phyloP scores from a whole-genome alignment of 2,329 filamentous ascomycete genomes.

The Apiospora aurea region DNA sequence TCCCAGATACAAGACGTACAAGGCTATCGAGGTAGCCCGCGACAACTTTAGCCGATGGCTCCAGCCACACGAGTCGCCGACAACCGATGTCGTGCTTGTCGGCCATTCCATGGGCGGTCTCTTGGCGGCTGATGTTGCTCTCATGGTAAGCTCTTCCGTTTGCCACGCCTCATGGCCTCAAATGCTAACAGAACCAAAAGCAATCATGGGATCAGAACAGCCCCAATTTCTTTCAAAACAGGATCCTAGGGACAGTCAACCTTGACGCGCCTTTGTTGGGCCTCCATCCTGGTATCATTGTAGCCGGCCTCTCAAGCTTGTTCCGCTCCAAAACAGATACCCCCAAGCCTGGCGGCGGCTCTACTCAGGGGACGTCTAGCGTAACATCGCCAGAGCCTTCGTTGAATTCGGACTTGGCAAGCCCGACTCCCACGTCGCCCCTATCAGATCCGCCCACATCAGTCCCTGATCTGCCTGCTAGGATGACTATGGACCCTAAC shows the following conservation, averaged over 20 bases:
- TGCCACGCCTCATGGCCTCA: slow-evolving; percentile 26
- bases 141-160: slow-evolving; percentile 58
- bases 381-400: slow-evolving; percentile 35
- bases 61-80: slow-evolving; percentile 74
- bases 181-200: slow-evolving; percentile 31
- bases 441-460: slow-evolving; percentile 25
- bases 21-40: slow-evolving; percentile 73
- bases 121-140: slow-evolving; percentile 77
- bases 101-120: slow-evolving; percentile 93
- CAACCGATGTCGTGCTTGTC: slow-evolving; percentile 81
- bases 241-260: slow-evolving; percentile 80
- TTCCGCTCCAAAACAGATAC: slow-evolving; percentile 61
- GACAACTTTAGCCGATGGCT: slow-evolving; percentile 88
- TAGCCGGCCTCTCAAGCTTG: slow-evolving; percentile 80
- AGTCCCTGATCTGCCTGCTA: slow-evolving; percentile 28
- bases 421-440: slow-evolving; percentile 30
- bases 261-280: slow-evolving; percentile 89
- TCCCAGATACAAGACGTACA: slow-evolving; percentile 79
- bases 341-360: slow-evolving; percentile 31
- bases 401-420: slow-evolving; percentile 36
- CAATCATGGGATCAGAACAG: slow-evolving; percentile 33
- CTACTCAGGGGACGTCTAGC: slow-evolving; percentile 30
- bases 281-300: slow-evolving; percentile 86
- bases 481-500: slow-evolving; percentile 60
- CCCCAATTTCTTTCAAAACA: slow-evolving; percentile 66